Percentiles rank a stretch among this genome's conserved stretches.
Conservation (phyloP, 2,329 filamentous ascomycete genomes). For the Fusarium sp. region DNA sequence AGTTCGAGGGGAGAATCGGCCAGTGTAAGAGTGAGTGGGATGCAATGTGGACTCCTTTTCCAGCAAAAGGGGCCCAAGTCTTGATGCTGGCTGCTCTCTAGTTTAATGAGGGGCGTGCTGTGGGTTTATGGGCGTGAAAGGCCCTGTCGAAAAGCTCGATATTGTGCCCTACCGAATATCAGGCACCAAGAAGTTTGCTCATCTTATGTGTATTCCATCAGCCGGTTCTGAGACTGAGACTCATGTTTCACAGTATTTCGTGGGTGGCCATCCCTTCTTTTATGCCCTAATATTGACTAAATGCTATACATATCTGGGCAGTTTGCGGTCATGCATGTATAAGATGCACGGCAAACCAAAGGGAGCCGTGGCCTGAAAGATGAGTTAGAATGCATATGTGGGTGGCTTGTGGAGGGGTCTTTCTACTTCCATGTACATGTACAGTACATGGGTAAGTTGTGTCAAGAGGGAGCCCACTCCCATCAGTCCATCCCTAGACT, state of each 20-base stretch:
- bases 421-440: constrained; percentile 19
- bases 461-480: constrained; percentile 27
- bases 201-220: constrained; percentile 1
- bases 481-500: constrained; percentile 29
- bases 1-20: constrained; percentile 23
- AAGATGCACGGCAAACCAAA: constrained; percentile 7
- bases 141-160: constrained; percentile 24
- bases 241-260: constrained; percentile 21
- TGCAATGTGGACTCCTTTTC: constrained; percentile 33
- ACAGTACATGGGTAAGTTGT: constrained; percentile 1
- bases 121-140: constrained; percentile 27
- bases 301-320: neutral
- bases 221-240: constrained; percentile 29
- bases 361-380: constrained; percentile 29
- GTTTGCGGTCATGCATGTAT: constrained; percentile 12
- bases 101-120: constrained; percentile 36
- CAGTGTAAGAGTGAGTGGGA: constrained; percentile 37
- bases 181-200: constrained; percentile 27
- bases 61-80: constrained; percentile 33
- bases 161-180: constrained; percentile 27
- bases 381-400: constrained; percentile 33
- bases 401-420: constrained; percentile 27
- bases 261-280: constrained; percentile 1
- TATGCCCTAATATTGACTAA: neutral
- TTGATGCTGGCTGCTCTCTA: constrained; percentile 30